Evolutionary conservation across 768 basidiomycete genomes (phyloP).

Genomic region (Termitomyces sp.): DNA sequence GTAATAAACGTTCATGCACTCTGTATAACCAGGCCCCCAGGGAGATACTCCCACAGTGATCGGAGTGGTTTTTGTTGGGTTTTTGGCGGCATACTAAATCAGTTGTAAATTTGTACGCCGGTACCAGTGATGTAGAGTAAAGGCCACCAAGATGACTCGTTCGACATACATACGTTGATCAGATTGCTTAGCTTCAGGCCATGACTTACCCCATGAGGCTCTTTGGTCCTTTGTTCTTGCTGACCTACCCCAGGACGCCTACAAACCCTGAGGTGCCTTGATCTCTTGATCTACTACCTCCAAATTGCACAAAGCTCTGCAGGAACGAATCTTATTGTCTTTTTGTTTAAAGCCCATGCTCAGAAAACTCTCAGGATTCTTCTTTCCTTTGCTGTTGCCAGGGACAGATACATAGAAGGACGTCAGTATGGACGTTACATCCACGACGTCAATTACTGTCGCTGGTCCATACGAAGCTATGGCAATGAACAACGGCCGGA

Average conservation of each 20-base stretch:
- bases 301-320: conserved; percentile 1
- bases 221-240: not conserved
- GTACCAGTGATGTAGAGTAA: too few relatives aligned
- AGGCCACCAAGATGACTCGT: too few relatives aligned
- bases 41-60: too few relatives aligned
- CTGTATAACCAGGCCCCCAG: too few relatives aligned
- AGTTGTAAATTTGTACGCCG: too few relatives aligned
- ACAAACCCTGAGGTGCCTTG: not conserved
- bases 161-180: not conserved
- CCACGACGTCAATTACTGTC: not conserved
- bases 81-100: too few relatives aligned
- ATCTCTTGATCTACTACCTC: not conserved
- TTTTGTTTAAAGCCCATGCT: not conserved
- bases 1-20: too few relatives aligned
- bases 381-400: not conserved
- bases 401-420: not conserved
- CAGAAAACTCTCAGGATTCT: not conserved
- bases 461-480: not conserved
- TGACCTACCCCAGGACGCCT: not conserved
- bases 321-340: not conserved
- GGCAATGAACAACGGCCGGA: conserved; percentile 2
- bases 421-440: not conserved
- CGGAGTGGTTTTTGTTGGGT: too few relatives aligned
- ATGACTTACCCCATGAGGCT: not conserved
- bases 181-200: not conserved